A percentile compares a stretch with the other conserved stretches of the same genome.
Evolutionary conservation across 305 asterid genomes (phyloP).

Genomic region (Rubia balearica): DNA sequence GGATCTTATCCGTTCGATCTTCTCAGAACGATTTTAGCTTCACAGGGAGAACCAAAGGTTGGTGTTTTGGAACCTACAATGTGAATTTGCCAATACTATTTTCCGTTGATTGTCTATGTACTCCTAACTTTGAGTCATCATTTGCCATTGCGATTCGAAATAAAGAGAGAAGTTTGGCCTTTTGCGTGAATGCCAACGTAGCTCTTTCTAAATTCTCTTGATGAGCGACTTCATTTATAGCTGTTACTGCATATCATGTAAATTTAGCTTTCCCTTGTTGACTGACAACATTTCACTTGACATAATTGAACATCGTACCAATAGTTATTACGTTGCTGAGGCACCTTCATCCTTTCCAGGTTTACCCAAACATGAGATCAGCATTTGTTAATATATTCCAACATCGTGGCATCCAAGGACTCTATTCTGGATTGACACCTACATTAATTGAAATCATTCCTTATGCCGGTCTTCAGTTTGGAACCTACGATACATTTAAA

Average conservation of each 20-base stretch:
- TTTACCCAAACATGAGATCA: slow-evolving; percentile 81
- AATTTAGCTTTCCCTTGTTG: too few species aligned
- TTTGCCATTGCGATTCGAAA: background rate
- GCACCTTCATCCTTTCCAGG: slow-evolving; percentile 35
- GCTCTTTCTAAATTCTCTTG: too few species aligned
- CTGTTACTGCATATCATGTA: background rate
- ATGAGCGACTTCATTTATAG: background rate
- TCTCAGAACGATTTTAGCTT: slow-evolving; percentile 85
- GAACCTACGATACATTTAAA: slow-evolving; percentile 86
- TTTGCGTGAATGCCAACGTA: background rate
- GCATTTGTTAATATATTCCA: slow-evolving; percentile 51
- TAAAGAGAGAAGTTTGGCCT: background rate
- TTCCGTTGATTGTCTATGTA: background rate
- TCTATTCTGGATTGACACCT: slow-evolving; percentile 83
- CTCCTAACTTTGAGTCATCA: background rate
- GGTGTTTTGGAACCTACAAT: slow-evolving; percentile 11
- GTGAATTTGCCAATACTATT: background rate
- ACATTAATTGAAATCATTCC: slow-evolving; percentile 80
- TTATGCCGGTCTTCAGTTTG: slow-evolving; percentile 89
- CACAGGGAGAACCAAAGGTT: slow-evolving; percentile 96
- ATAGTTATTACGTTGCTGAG: slow-evolving; percentile 16
- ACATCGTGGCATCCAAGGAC: slow-evolving; percentile 66
- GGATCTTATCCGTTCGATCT: slow-evolving; percentile 98
- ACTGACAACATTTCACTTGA: too few species aligned
- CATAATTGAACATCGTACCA: background rate